Conservation (phyloP, 1,284 basidiomycete species). For the Cryptococcus sp. region DNA sequence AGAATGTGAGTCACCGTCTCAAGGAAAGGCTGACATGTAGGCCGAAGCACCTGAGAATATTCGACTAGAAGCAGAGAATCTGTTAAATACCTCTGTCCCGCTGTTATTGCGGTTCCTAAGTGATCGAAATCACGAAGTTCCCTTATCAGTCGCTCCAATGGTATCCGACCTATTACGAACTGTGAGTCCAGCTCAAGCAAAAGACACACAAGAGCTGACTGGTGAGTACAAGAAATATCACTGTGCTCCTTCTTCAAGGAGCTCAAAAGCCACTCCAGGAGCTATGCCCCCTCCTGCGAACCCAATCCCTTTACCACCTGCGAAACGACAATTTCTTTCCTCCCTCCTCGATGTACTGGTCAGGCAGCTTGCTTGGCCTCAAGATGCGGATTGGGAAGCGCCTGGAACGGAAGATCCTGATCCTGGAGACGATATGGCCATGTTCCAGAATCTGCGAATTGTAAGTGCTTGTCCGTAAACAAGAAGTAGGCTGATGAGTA, state of each 20-base stretch:
- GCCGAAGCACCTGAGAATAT: conserved; percentile 53
- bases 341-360: conserved; percentile 76
- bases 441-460: conserved; percentile 82
- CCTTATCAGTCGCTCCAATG: conserved; percentile 75
- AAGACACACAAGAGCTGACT: background rate
- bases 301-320: conserved; percentile 52
- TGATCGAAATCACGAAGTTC: conserved; percentile 82
- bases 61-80: conserved; percentile 62
- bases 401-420: conserved; percentile 70
- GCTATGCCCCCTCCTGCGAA: conserved; percentile 20
- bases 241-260: conserved; percentile 8
- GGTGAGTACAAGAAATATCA: conserved; percentile 25
- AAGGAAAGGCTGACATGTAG: conserved; percentile 9
- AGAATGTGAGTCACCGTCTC: conserved; percentile 59
- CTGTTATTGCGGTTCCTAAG: conserved; percentile 83
- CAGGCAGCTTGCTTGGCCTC: conserved; percentile 61
- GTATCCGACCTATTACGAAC: conserved; percentile 67
- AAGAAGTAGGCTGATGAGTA: conserved; percentile 7
- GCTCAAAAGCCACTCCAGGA: conserved; percentile 11
- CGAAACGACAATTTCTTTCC: conserved; percentile 73
- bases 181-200: conserved; percentile 54
- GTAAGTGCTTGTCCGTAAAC: conserved; percentile 46
- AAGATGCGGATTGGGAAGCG: conserved; percentile 80
- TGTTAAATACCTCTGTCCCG: conserved; percentile 70
- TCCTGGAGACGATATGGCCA: conserved; percentile 77